Base-by-base conservation (phyloP, 1,139 yeast species). In the Pichia sp. region DNA sequence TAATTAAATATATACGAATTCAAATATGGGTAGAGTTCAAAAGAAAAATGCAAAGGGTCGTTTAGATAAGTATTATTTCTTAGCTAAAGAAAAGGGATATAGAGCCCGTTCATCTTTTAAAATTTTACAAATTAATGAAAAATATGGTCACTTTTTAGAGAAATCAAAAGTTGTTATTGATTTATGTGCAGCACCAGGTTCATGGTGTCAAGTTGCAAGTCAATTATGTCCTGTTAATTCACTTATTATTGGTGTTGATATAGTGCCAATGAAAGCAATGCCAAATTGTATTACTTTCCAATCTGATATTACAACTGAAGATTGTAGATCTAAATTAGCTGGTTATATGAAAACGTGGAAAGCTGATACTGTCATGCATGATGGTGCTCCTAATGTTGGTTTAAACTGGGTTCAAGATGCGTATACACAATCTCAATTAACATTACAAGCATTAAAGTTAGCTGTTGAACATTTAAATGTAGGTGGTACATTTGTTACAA, bases 381-480 rank as follows among this genome's bases (percentile, higher is more conserved):
- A 93, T 78, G 99, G 99, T 83, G 99, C 99, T 30, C 99, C 99
- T 30, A 95, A 93, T 67, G 99, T 93, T 61, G 99, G 99, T 84
- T 77, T 91, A 65, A 96, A 96, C 28, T 95, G 99, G 99, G 93
- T 88, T 33, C 99, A 95, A 70, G 99, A 93, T 81, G 99, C 99
- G 1, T 95, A 88, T 72, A 89, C 98, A 2, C 99, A 93, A 73
- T 89, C 97, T 25, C 98, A 93, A 68, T 81, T 93, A 64, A 95
- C 96, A 36, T 75, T 93, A 61, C 96, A 90, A 73, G 96, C 98
- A 36, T 76, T 95, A 63, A 90, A 85, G 68, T 77, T 93, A 59
- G 99, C 99, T 0, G 96, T 85, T n/a, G 99, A 95, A 70, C 90
- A 93, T 69, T 76, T 95, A 64, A 75, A 79, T 33, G 87, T 87